Evolutionary conservation across 192 early-diverging fungal genomes (phyloP).

Genomic region (Mortierella alpina): DNA sequence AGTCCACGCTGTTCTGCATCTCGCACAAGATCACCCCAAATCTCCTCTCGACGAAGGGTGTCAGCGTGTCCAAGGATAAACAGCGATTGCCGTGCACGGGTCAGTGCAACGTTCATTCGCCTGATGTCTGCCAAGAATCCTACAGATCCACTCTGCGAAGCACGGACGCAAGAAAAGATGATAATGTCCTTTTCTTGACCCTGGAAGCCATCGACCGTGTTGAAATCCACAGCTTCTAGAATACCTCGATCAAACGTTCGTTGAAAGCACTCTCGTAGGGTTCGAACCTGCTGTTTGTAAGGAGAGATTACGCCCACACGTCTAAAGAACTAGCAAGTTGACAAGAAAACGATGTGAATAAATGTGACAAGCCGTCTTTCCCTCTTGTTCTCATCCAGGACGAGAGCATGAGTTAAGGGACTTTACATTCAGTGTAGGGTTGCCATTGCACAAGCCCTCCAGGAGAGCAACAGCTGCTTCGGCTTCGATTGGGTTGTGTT

Average conservation of each 20-base stretch:
- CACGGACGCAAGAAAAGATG: conserved; percentile 94
- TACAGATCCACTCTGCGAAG: conserved; percentile 66
- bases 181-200: conserved; percentile 98
- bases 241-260: conserved; percentile 70
- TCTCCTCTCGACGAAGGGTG: conserved; percentile 66
- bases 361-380: not conserved
- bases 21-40: conserved; percentile 81
- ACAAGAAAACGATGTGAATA: conserved; percentile 1
- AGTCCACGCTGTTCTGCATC: conserved; percentile 67
- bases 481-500: conserved; percentile 85
- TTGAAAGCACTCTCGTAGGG: conserved; percentile 75
- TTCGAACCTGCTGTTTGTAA: conserved; percentile 87
- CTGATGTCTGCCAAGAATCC: conserved; percentile 88
- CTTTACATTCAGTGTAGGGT: conserved; percentile 64
- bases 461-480: conserved; percentile 79
- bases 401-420: not conserved
- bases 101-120: conserved; percentile 94
- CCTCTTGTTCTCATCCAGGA: not conserved
- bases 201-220: conserved; percentile 98
- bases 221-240: conserved; percentile 85
- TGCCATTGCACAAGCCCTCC: conserved; percentile 67
- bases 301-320: conserved; percentile 91
- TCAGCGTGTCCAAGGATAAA: conserved; percentile 82
- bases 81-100: conserved; percentile 85
- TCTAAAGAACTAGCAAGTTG: conserved; percentile 66